These are phyloP conservation scores for Thermochaetoides thermophila DNA, from an alignment of 495 filamentous ascomycete genomes.

Conservation along the genomic window DNA sequence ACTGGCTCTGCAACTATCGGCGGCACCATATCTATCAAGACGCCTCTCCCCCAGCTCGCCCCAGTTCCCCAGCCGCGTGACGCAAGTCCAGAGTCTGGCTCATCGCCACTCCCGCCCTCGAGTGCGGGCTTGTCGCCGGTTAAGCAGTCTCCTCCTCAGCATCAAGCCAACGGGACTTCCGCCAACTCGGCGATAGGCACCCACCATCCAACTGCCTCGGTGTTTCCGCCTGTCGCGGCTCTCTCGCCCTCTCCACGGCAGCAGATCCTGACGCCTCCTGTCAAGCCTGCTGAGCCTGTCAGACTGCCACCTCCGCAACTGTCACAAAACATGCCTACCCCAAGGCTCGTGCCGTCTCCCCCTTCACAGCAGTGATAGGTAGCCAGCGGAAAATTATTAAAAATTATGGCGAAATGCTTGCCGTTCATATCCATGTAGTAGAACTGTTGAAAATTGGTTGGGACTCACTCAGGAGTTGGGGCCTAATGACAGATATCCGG, in stretches of 20 bases:
- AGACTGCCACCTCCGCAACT: constrained; percentile 7
- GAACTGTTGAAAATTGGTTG: too few relatives aligned
- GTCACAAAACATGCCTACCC: not conserved
- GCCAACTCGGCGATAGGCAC: constrained; percentile 9
- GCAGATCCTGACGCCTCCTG: constrained; percentile 34
- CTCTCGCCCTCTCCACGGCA: constrained; percentile 37
- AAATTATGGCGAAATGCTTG: too few relatives aligned
- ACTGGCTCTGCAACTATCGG: constrained; percentile 13
- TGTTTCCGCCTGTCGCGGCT: constrained; percentile 36
- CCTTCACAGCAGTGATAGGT: not conserved
- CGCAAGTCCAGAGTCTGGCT: constrained; percentile 6
- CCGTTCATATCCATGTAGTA: too few relatives aligned
- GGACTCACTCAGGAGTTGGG: too few relatives aligned
- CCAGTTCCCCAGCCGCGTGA: constrained; percentile 7
- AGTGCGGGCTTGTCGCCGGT: constrained; percentile 58
- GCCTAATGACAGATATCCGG: too few relatives aligned
- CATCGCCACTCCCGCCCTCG: constrained; percentile 36
- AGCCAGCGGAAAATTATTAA: too few relatives aligned
- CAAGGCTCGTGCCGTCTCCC: not conserved
- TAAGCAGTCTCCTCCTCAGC: constrained; percentile 45
- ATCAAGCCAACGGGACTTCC: constrained; percentile 12
- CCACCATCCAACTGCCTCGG: constrained; percentile 16
- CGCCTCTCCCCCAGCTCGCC: too few relatives aligned
- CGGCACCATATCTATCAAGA: constrained; percentile 1
- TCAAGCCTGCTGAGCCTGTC: constrained; percentile 29